These are phyloP conservation scores for Pyrus bretschneideri DNA, from an alignment of 306 rosid genomes.

Conservation along the genomic window DNA sequence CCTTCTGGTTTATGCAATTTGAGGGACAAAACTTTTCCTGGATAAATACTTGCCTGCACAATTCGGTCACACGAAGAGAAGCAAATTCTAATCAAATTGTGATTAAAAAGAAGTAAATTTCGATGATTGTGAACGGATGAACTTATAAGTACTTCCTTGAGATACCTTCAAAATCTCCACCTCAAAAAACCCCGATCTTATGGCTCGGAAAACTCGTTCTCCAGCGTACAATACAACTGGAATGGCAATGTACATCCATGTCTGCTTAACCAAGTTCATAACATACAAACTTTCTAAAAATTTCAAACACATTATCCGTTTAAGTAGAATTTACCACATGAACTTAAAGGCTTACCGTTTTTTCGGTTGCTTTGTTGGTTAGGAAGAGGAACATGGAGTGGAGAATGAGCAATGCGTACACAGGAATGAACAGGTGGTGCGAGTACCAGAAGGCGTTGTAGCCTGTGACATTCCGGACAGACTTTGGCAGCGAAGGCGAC, in stretches of 20 bases:
- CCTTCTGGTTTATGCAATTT: constrained; percentile 75
- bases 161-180: constrained; percentile 67
- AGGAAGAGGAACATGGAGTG: constrained; percentile 91
- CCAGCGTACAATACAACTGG: constrained; percentile 62
- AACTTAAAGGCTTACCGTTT: constrained; percentile 43
- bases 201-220: constrained; percentile 67
- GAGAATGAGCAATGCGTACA: constrained; percentile 67
- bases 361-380: constrained; percentile 49
- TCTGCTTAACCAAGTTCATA: constrained; percentile 35
- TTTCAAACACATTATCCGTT: neutral
- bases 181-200: constrained; percentile 69
- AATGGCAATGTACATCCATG: constrained; percentile 83
- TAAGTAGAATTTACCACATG: neutral
- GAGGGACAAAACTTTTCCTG: constrained; percentile 74
- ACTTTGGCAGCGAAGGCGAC: constrained; percentile 44
- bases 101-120: neutral
- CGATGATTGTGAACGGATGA: neutral
- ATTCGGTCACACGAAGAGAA: neutral
- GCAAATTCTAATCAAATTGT: neutral
- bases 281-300: neutral
- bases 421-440: constrained; percentile 81
- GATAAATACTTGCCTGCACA: constrained; percentile 54
- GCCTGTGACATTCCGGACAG: constrained; percentile 61
- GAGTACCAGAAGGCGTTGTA: constrained; percentile 88
- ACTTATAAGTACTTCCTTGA: neutral